Conservation (phyloP, 306 rosid genomes). For the Cicer bijugum region DNA sequence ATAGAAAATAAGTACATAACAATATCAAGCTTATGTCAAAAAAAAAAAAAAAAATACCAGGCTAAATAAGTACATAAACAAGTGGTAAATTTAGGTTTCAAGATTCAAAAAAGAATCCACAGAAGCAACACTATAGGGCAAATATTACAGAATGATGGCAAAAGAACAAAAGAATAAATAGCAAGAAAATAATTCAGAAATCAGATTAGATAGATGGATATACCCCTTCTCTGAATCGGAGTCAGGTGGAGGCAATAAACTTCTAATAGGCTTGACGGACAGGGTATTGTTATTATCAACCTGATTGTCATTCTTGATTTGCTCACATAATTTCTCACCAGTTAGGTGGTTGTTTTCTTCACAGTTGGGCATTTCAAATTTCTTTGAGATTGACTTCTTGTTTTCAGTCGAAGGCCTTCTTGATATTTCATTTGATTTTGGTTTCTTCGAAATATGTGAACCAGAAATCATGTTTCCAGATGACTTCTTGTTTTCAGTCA, state of each 20-base stretch:
- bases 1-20: too few relatives aligned
- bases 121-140: neutral
- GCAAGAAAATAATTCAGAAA: conserved; percentile 15
- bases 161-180: neutral
- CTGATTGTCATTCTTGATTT: conserved; percentile 48
- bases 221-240: conserved; percentile 70
- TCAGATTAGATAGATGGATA: conserved; percentile 26
- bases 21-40: too few relatives aligned
- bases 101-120: too few relatives aligned
- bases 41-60: conserved; percentile 10
- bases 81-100: conserved; percentile 8
- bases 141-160: neutral
- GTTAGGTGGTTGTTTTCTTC: conserved; percentile 31
- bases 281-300: conserved; percentile 41
- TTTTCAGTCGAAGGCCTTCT: conserved; percentile 42
- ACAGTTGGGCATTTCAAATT: conserved; percentile 35
- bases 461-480: conserved; percentile 47
- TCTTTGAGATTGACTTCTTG: conserved; percentile 43
- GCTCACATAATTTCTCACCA: conserved; percentile 34
- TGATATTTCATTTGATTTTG: conserved; percentile 44
- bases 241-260: conserved; percentile 52
- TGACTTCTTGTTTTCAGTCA: conserved; percentile 43
- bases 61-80: conserved; percentile 4
- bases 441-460: conserved; percentile 49
- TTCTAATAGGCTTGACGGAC: conserved; percentile 35